A percentile compares a stretch with the other conserved stretches of the same genome.
These are phyloP conservation scores for Naganishia vaughanmartiniae DNA, from an alignment of 768 basidiomycete species.

Conservation along the genomic window DNA sequence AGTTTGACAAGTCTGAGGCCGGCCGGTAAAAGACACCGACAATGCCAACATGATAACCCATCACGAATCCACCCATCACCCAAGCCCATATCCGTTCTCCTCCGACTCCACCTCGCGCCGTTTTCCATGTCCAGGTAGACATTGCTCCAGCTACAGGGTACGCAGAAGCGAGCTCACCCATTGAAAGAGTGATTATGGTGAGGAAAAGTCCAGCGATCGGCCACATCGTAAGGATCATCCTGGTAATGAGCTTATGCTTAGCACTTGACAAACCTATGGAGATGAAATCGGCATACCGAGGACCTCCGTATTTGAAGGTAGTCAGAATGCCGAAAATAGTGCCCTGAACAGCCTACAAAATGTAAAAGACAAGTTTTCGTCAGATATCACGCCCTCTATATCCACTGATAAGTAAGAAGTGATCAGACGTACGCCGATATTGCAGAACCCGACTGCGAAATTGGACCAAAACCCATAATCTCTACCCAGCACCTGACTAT, in stretches of 20 bases:
- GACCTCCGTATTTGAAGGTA: constrained; percentile 50
- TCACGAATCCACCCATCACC: constrained; percentile 37
- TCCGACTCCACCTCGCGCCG: constrained; percentile 45
- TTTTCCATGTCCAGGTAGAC: constrained; percentile 50
- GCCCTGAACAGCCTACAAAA: constrained; percentile 36
- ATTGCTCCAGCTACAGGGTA: constrained; percentile 51
- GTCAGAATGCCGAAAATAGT: constrained; percentile 46
- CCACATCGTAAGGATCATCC: constrained; percentile 47
- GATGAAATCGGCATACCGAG: constrained; percentile 35
- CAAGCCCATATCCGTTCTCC: constrained; percentile 49
- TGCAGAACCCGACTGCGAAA: constrained; percentile 44
- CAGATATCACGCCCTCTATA: not conserved
- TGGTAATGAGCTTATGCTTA: not conserved
- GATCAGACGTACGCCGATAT: constrained; percentile 45
- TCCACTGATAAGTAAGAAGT: not conserved
- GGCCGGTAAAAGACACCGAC: constrained; percentile 29
- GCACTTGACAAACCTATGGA: not conserved
- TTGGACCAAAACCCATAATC: constrained; percentile 52
- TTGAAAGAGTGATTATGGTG: constrained; percentile 40
- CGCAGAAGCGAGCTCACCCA: constrained; percentile 48
- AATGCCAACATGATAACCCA: constrained; percentile 32
- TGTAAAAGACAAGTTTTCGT: not conserved
- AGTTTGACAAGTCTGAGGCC: constrained; percentile 1
- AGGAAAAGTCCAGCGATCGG: constrained; percentile 42
- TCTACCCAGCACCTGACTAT: constrained; percentile 47